phyloP scores from a whole-genome alignment of 306 rosid genomes.

The Vigna trinervia region DNA sequence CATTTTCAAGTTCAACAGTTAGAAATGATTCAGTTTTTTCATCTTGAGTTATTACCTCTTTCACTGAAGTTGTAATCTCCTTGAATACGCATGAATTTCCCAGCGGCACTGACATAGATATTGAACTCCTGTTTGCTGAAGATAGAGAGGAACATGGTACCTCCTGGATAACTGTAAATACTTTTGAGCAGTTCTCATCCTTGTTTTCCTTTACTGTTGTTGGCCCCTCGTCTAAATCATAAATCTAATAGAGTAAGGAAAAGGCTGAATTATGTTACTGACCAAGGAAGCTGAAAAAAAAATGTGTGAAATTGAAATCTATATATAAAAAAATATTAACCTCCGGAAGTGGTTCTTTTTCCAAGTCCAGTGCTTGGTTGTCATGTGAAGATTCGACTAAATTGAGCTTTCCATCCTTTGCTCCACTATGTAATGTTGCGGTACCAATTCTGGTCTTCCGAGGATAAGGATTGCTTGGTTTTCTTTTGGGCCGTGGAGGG shows the following conservation, averaged over 20 bases:
- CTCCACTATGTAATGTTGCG: slow-evolving; percentile 60
- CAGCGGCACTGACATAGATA: slow-evolving; percentile 46
- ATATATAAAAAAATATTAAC: slow-evolving; percentile 49
- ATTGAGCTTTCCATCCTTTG: slow-evolving; percentile 71
- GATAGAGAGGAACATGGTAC: slow-evolving; percentile 65
- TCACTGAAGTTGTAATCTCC: slow-evolving; percentile 72
- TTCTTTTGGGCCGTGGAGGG: slow-evolving; percentile 97
- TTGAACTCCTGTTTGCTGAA: slow-evolving; percentile 61
- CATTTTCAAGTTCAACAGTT: slow-evolving; percentile 56
- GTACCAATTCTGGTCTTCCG: slow-evolving; percentile 66
- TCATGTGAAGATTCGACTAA: slow-evolving; percentile 59
- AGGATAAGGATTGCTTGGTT: slow-evolving; percentile 94
- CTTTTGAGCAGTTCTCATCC: slow-evolving; percentile 62
- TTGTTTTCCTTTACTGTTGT: slow-evolving; percentile 57
- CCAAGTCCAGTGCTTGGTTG: slow-evolving; percentile 70
- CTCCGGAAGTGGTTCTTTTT: slow-evolving; percentile 73
- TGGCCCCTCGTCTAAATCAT: slow-evolving; percentile 59
- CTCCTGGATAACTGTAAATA: slow-evolving; percentile 60
- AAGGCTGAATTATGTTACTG: slow-evolving; percentile 29
- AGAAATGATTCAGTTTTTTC: slow-evolving; percentile 60
- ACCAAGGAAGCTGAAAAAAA: slow-evolving; percentile 33
- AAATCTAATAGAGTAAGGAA: slow-evolving; percentile 52
- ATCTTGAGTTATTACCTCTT: slow-evolving; percentile 53
- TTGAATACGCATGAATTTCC: slow-evolving; percentile 54
- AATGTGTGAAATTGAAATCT: neutral